phyloP scores from a whole-genome alignment of 2,329 filamentous ascomycete genomes.

The Hysterium pulicare region DNA sequence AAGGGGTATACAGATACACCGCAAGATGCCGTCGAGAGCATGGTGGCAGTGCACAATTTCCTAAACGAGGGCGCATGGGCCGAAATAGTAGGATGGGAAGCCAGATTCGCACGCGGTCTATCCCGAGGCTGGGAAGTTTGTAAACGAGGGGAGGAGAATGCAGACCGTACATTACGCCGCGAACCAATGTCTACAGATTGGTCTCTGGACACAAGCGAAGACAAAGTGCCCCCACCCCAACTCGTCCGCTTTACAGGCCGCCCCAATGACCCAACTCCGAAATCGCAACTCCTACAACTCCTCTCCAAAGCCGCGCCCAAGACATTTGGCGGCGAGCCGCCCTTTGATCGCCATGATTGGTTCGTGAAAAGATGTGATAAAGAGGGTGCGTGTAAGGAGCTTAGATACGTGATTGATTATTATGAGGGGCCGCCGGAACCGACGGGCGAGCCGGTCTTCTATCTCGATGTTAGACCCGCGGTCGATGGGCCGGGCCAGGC shows the following conservation, averaged over 20 bases:
- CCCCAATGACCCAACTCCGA: constrained; percentile 85
- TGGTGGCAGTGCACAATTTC: constrained; percentile 98
- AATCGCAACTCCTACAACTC: constrained; percentile 78
- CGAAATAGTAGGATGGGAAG: constrained; percentile 93
- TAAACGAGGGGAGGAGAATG: constrained; percentile 68
- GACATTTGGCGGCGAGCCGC: constrained; percentile 75
- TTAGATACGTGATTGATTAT: constrained; percentile 96
- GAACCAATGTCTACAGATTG: constrained; percentile 31
- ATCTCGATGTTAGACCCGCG: constrained; percentile 88
- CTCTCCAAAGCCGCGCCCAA: constrained; percentile 75
- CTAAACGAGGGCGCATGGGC: constrained; percentile 96
- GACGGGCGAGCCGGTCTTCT: constrained; percentile 91
- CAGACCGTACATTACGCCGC: constrained; percentile 54
- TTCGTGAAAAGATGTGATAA: constrained; percentile 71
- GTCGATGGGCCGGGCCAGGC: constrained; percentile 76
- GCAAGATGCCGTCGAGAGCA: constrained; percentile 86
- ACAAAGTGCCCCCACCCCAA: constrained; percentile 57
- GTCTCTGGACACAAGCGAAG: constrained; percentile 18
- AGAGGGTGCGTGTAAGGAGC: constrained; percentile 66
- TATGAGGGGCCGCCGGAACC: constrained; percentile 80
- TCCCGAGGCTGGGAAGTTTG: constrained; percentile 70
- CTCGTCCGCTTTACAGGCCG: constrained; percentile 85
- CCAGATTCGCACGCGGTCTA: constrained; percentile 74
- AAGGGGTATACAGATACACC: constrained; percentile 97
- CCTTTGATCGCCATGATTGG: constrained; percentile 98